phyloP scores from a whole-genome alignment of 2,329 filamentous ascomycete species.

The Colletotrichum caudatum region DNA sequence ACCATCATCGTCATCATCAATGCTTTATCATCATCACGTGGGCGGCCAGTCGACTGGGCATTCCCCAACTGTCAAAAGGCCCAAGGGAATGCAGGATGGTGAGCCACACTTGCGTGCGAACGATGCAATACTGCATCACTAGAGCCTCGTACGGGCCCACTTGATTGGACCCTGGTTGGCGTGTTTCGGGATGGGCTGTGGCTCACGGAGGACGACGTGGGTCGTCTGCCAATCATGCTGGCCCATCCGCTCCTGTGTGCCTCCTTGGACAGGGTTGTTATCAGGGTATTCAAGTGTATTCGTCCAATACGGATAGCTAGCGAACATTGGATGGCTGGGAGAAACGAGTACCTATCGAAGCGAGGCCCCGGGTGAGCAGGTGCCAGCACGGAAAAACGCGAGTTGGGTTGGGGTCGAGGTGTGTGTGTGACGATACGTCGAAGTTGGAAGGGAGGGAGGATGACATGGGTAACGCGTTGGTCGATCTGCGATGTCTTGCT shows the following conservation, averaged over 20 bases:
- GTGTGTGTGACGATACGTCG: not conserved
- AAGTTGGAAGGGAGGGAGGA: not conserved
- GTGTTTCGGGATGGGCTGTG: constrained; percentile 27
- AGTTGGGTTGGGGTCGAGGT: not conserved
- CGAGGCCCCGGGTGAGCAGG: no score
- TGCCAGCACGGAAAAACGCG: not conserved
- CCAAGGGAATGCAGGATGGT: not conserved
- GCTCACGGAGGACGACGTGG: constrained; percentile 8
- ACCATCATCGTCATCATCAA: not conserved
- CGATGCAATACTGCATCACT: constrained; percentile 41
- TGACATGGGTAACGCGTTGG: not conserved
- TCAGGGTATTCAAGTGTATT: not conserved
- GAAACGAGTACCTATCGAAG: constrained; percentile 9
- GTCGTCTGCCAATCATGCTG: constrained; percentile 29
- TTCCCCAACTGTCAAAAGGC: not conserved
- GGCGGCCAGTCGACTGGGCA: constrained; percentile 6
- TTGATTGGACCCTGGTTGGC: constrained; percentile 32
- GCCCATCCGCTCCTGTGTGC: constrained; percentile 1
- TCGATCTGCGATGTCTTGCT: constrained; percentile 4
- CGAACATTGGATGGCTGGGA: constrained; percentile 26
- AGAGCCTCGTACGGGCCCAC: constrained; percentile 23
- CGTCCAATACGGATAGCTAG: not conserved
- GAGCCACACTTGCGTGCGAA: constrained; percentile 37
- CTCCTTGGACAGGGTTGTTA: constrained; percentile 9
- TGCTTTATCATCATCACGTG: constrained; percentile 27